Evolutionary conservation across 306 rosid species (phyloP), one percentile per base, ranked within the genome.

Genomic region (Astragalus membranaceus): DNA sequence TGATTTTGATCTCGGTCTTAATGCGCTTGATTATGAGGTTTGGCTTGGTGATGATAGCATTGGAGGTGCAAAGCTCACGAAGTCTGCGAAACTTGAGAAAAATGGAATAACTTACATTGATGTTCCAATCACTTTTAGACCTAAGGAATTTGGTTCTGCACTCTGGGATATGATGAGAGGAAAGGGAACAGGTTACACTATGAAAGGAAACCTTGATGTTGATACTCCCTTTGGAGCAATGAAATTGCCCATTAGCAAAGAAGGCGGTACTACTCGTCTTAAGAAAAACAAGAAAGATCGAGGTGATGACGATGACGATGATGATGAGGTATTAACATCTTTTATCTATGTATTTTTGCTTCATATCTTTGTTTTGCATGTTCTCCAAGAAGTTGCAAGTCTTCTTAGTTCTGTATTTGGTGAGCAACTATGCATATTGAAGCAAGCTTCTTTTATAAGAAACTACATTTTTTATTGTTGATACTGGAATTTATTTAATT

Each of bases 101-200:
- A 83, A 69, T 39, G 97, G 92, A 11, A 67, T 86, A 48, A 71
- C 42, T 67, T 73, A 80, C 57, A 79, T 95, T 23, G 91, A 89
- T 29, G 15, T 91, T 63, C 99, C 99, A 4, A 77, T 95, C 59
- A 87, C 91, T 77, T 95, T 95, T 74, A 87, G 83, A 87, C 99
- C 97, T 1, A 89, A 95, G 88, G 97, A 91, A 67, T 86, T 89
- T 15, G 97, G 99, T 17, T 91, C 96, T 73, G 99, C 97, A 1
- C 67, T 95, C 11, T 95, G 99, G 99, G 96, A 91, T 76, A 95
- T 95, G 93, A 91, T 95, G 14, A 87, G 99, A 74, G 99, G 97
- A 71, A 85, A n/a, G 76, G 97, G 99, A 6, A 91, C 90, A 0
- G 96, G 96, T 71, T 95, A 95, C 81, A 55, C 81, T 80, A 57